phyloP scores from a whole-genome alignment of 495 filamentous ascomycete species.

The Sporormia fimetaria region DNA sequence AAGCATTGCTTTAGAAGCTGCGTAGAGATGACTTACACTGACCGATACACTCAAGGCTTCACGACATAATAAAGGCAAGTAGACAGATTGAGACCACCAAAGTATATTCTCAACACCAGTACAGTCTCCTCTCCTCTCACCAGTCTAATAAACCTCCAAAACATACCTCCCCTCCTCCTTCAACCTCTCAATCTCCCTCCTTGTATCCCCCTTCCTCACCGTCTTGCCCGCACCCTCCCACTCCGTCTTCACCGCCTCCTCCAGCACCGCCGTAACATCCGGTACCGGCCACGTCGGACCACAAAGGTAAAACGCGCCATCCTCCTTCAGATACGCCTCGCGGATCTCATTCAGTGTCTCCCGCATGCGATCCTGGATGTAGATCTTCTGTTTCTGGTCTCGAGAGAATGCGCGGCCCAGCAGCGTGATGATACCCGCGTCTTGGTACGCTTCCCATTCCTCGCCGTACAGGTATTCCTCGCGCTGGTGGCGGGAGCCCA shows the following conservation, averaged over 20 bases:
- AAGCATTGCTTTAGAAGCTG: no score
- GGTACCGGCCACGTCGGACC: constrained; percentile 98
- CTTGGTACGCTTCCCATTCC: constrained; percentile 97
- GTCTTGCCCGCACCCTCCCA: constrained; percentile 39
- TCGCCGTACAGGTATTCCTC: constrained; percentile 99
- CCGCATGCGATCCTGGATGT: constrained; percentile 97
- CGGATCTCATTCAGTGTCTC: constrained; percentile 76
- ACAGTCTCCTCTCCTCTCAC: no score
- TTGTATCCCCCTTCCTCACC: constrained; percentile 43
- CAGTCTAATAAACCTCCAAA: constrained; percentile 86
- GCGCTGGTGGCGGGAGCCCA: constrained; percentile 90
- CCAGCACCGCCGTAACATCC: constrained; percentile 87
- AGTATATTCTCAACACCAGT: no score
- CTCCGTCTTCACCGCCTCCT: constrained; percentile 80
- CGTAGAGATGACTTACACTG: no score
- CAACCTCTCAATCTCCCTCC: constrained; percentile 87
- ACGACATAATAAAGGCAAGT: no score
- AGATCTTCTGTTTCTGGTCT: constrained; percentile 96
- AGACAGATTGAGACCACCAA: no score
- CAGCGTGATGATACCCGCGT: constrained; percentile 87
- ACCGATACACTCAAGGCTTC: no score
- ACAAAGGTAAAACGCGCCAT: constrained; percentile 91
- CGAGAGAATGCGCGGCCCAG: constrained; percentile 91
- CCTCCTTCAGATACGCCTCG: constrained; percentile 75
- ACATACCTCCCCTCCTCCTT: constrained; percentile 94